Evolutionary conservation across 176 grass and related monocot species (phyloP).

Genomic region (Alloteropsis semialata): DNA sequence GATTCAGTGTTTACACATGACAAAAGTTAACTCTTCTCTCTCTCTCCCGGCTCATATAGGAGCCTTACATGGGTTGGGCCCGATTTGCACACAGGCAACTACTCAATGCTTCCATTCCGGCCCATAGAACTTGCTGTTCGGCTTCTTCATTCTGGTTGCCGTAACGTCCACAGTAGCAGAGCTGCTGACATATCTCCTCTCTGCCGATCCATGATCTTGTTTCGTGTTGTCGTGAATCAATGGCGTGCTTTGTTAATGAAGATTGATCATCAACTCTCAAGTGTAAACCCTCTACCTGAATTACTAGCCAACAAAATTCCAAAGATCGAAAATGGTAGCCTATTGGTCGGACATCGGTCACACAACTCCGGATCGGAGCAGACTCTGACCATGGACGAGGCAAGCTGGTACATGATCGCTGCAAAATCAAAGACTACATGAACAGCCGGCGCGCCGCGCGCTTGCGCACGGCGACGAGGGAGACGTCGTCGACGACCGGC

Average conservation of each 20-base stretch:
- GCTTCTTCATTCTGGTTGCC: no score
- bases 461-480: constrained; percentile 30
- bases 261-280: neutral
- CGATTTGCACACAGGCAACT: no score
- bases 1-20: no score
- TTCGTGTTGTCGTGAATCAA: neutral
- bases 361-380: no score
- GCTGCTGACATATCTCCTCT: no score
- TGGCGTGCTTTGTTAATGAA: neutral
- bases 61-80: no score
- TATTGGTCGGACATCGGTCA: neutral
- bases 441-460: neutral
- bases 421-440: neutral
- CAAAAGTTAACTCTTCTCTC: no score
- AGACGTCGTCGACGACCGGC: constrained; percentile 43
- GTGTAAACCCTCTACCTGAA: neutral
- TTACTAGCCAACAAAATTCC: neutral
- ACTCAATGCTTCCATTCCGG: no score
- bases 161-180: no score
- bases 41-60: no score
- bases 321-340: neutral
- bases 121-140: no score
- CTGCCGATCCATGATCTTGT: neutral
- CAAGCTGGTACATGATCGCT: neutral
- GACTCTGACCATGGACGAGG: neutral